Base-by-base conservation (phyloP, 495 filamentous ascomycete species). In the Filosporella fistucella region DNA sequence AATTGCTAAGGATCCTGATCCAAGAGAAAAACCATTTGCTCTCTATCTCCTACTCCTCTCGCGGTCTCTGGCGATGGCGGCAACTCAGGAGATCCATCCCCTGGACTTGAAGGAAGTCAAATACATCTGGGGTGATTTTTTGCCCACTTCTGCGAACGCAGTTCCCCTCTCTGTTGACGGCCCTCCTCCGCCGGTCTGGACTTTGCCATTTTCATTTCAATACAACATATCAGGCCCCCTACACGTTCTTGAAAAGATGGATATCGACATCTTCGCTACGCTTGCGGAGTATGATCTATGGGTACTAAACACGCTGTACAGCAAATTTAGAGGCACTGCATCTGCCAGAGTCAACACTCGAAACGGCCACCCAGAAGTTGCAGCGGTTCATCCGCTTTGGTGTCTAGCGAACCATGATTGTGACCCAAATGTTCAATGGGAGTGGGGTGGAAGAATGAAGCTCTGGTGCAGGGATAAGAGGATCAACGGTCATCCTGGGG, bases 381-480 rank as follows among this genome's bases (percentile, higher is more conserved):
- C 82, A 30, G 88, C 88, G 23, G 69, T 75, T 1, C 75, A 76
- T 57, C 69, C 75, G 16, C 67, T 71, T 46, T 79, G 75, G 74
- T 74, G 71, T 36, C 65, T 79, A 29, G 91, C 91, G 12, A 98
- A 98, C 51, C 94, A 98, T 64, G 85, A 84, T 50, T 98, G 93
- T 64, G 81, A 94, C 62, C 93, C 93, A 10, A 96, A 95, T 66
- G 88, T 96, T 37, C 70, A 74, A 1, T 98, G 93, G 93, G 89
- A 94, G 57, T 97, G 91, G 85, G 84, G 84, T 17, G 89, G 88
- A 0, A 81, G 80, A 47, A 94, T 96, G 65, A 79, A 79, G 10
- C 84, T 96, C 44, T 68, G 49, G 63, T 72, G 65, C 35, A 61
- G 63, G 23, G 63, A 71, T 52, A 70, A 56, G 20, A 66, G 68